phyloP scores from a whole-genome alignment of 179 eudicot species.

The Beta lomatogona region DNA sequence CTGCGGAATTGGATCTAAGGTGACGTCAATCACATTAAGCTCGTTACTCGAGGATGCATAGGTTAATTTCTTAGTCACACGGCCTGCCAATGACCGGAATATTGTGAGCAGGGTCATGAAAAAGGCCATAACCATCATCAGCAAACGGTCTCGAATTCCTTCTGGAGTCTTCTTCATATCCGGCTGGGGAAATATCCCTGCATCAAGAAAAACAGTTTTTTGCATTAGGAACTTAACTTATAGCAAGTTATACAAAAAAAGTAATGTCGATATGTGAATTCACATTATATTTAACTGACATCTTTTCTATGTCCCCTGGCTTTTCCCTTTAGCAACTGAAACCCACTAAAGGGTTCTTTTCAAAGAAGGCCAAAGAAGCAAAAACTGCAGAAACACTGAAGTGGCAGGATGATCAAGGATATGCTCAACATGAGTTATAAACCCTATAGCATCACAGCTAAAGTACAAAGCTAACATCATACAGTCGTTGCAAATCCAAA shows the following conservation, averaged over 20 bases:
- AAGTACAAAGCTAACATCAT: not conserved
- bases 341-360: not conserved
- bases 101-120: constrained; percentile 55
- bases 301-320: not conserved
- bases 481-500: not conserved
- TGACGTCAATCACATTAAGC: constrained; percentile 36
- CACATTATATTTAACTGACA: not conserved
- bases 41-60: constrained; percentile 31
- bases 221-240: not conserved
- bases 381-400: not conserved
- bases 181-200: constrained; percentile 45
- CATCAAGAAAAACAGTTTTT: constrained; percentile 13
- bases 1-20: constrained; percentile 41
- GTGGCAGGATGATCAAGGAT: not conserved
- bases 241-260: not conserved
- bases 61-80: constrained; percentile 52
- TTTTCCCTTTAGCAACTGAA: not conserved
- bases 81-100: constrained; percentile 51
- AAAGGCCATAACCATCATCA: constrained; percentile 62
- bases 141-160: constrained; percentile 47
- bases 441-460: not conserved
- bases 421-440: not conserved
- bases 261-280: not conserved
- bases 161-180: constrained; percentile 51
- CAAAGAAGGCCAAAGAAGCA: not conserved